Conservation (phyloP, 768 basidiomycete genomes). For the Auricularia sp. region DNA sequence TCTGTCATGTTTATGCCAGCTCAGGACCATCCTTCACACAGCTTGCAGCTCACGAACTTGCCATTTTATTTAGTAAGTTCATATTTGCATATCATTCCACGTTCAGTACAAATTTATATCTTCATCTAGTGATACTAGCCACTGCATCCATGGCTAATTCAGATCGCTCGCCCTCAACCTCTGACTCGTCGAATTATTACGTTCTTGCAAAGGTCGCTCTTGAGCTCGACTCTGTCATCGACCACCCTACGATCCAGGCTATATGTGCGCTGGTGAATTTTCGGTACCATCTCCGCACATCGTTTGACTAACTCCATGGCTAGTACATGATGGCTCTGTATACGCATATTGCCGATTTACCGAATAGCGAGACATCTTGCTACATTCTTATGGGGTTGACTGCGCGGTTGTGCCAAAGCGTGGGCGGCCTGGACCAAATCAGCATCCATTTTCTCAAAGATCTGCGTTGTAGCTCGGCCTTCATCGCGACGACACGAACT, state of each 20-base stretch:
- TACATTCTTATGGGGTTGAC: neutral
- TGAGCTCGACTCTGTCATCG: conserved; percentile 34
- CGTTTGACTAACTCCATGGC: conserved; percentile 20
- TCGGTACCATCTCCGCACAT: conserved; percentile 27
- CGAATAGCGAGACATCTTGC: neutral
- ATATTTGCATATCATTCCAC: neutral
- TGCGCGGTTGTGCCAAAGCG: neutral
- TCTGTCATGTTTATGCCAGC: conserved; percentile 33
- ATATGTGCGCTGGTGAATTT: conserved; percentile 31
- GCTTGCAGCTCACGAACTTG: neutral
- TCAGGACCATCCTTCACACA: conserved; percentile 14
- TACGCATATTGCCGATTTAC: neutral
- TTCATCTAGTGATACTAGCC: conserved; percentile 39
- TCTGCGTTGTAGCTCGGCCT: neutral
- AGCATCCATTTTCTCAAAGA: too few relatives aligned
- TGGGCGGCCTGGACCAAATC: neutral
- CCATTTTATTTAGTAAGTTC: neutral
- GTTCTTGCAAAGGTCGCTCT: conserved; percentile 39
- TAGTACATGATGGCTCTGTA: conserved; percentile 3
- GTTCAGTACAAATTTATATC: conserved; percentile 31
- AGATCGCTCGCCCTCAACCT: conserved; percentile 21
- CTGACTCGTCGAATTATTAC: conserved; percentile 33
- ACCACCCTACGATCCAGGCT: conserved; percentile 36
- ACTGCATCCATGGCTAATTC: conserved; percentile 37
- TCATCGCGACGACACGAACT: neutral